Evolutionary conservation across 768 basidiomycete genomes (phyloP).

Genomic region (Pisolithus sp.): DNA sequence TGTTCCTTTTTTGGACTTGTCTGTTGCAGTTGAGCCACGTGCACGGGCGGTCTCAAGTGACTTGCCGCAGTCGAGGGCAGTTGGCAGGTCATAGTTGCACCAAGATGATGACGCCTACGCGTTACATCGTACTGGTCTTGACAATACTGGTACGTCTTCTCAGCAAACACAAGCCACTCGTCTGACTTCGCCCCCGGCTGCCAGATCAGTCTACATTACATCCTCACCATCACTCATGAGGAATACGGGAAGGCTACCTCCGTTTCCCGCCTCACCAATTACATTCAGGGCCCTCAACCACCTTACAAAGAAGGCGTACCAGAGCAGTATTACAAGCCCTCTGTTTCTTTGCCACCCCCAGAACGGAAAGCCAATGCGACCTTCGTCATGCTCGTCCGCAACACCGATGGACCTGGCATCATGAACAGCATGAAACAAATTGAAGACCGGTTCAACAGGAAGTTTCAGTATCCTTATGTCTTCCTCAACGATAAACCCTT

Average conservation of each 20-base stretch:
- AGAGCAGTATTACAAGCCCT: constrained; percentile 47
- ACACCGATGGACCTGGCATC: constrained; percentile 54
- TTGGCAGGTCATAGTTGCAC: neutral
- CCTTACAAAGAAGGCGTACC: constrained; percentile 56
- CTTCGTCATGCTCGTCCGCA: constrained; percentile 75
- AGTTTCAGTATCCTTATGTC: constrained; percentile 78
- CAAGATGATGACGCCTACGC: constrained; percentile 55
- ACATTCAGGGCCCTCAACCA: constrained; percentile 25
- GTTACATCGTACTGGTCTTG: constrained; percentile 46
- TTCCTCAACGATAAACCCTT: constrained; percentile 87
- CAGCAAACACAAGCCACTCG: neutral
- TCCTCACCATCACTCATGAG: constrained; percentile 37
- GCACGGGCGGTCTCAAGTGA: too few species aligned
- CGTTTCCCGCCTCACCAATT: constrained; percentile 25
- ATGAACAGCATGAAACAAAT: constrained; percentile 63
- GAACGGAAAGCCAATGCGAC: constrained; percentile 74
- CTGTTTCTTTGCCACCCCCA: constrained; percentile 30
- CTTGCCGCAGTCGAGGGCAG: too few species aligned
- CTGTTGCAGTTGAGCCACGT: too few species aligned
- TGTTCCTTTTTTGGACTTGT: too few species aligned
- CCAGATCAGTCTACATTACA: constrained; percentile 36
- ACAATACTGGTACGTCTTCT: constrained; percentile 37
- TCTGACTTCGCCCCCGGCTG: constrained; percentile 7
- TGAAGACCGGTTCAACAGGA: constrained; percentile 84
- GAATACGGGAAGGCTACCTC: constrained; percentile 38